Conservation (phyloP, 2,329 filamentous ascomycete species). For the Fusarium incarnatum region DNA sequence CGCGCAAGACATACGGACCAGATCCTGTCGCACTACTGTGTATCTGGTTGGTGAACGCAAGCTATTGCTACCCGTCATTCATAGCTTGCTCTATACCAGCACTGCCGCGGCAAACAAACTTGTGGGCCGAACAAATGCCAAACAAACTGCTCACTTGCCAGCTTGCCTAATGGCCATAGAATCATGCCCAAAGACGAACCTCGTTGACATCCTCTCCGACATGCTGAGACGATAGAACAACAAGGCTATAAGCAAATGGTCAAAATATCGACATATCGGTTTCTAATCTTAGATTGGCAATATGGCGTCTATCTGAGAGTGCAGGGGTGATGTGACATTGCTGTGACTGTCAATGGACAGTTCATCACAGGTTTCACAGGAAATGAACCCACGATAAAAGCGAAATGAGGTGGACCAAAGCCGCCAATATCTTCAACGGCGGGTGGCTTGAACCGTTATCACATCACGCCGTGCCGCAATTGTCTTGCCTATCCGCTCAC, state of each 20-base stretch:
- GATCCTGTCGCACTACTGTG: slow-evolving; percentile 31
- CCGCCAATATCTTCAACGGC: slow-evolving; percentile 18
- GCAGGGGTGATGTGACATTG: slow-evolving; percentile 41
- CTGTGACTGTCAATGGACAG: slow-evolving; percentile 21
- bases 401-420: slow-evolving; percentile 45
- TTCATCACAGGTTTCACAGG: slow-evolving; percentile 35
- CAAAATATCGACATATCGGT: slow-evolving; percentile 13
- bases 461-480: slow-evolving; percentile 33
- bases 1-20: slow-evolving; percentile 31
- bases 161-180: not conserved
- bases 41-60: slow-evolving; percentile 20
- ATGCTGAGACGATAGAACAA: not conserved
- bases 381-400: slow-evolving; percentile 44
- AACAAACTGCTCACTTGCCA: not conserved
- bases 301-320: slow-evolving; percentile 19
- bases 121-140: not conserved
- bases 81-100: slow-evolving; percentile 27
- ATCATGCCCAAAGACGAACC: not conserved
- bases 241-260: slow-evolving; percentile 19
- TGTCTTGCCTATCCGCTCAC: slow-evolving; percentile 23
- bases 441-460: slow-evolving; percentile 40
- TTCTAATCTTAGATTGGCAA: slow-evolving; percentile 19
- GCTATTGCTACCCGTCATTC: slow-evolving; percentile 2
- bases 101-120: slow-evolving; percentile 36
- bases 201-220: not conserved